Evolutionary conservation across 225 moss, liverwort and hornwort genomes (phyloP), one percentile per base, ranked within the genome.

Genomic region (Thuidium tamariscinum): DNA sequence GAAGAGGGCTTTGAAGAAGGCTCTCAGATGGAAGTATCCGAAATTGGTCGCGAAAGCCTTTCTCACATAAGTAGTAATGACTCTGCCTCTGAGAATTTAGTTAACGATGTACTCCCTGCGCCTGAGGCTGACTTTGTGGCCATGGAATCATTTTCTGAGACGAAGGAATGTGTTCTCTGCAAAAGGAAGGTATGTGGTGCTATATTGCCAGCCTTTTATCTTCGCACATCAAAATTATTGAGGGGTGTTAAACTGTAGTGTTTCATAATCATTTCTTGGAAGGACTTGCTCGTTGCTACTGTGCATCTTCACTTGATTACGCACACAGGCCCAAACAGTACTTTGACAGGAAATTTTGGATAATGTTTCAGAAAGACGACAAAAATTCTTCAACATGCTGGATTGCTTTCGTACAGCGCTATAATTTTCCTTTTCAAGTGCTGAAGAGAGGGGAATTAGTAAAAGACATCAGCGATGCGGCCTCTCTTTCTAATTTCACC

Each of bases 341-440:
- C 36, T 68, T 83, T 88, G 82, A 91, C 86, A 76, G 29, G 41
- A 59, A 60, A n/a, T 73, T 78, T 82, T 86, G 84, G 57, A 80
- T 89, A 61, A 63, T 85, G 9, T 91, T 83, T n/a, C 93, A 98
- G 98, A 95, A 94, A 94, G 95, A 95, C 90, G 90, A 90, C 65
- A 92, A 93, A 41, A 94, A 93, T 67, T 98, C 97, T 44, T 91
- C 98, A 63, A 94, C 89, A 64, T 97, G 98, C 83, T 97, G 98
- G 97, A 97, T 98, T 91, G 98, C 95, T 46, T 90, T 97, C 29
- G 94, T 95, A 63, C 97, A 98, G 88, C 94, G 93, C 6, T 98
- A 97, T 89, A 98, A 96, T 88, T 84, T 97, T 48, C 94, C 97
- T 80, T 89, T 79, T 64, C 91, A 95, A 74, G 84, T 94, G 51